Base-by-base conservation (phyloP, 2,329 filamentous ascomycete genomes). In the Thielaviopsis punctulata region DNA sequence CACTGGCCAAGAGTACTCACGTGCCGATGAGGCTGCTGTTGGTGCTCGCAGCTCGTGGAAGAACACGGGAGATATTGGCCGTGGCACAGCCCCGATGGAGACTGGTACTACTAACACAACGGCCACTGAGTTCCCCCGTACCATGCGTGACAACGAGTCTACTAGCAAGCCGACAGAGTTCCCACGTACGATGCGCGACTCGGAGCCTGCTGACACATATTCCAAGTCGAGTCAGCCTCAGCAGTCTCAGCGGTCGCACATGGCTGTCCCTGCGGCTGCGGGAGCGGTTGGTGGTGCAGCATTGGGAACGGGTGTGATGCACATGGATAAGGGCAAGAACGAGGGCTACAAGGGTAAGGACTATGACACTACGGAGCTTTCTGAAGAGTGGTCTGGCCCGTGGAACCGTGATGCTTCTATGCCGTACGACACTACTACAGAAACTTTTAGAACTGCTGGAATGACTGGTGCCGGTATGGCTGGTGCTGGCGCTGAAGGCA, bases 331-430 rank as follows among this genome's bases (percentile, higher is more conserved):
- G 36, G n/a, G 36, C 8, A 41, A 41, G 15, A 15, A 41, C n/a
- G n/a, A 7, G 15, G 36, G n/a, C 36, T 41, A 41, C 36, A 21
- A 24, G 27, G 19, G 9, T 10, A 25, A 27, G 10, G 12, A 33
- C 18, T 4, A 25, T 18, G 49, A 54, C 19, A 41, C 48, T 15
- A 33, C 44, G 10, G 52, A 36, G 13, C 52, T 54, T 33, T 54
- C 52, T 10, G 48, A 51, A n/a, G 52, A 54, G 21, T 54, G 52
- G 52, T 54, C 52, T 21, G 52, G 48, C 8, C 52, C 52, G n/a
- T 54, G 52, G 52, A 54, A 54, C 44, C 43, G 33, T 22, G 45
- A 47, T 7, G 9, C n/a, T 41, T 19, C 36, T 41, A 19, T 15
- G 5, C 10, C 7, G 25, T n/a, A 33, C 33, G 13, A 27, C 25